A percentile compares a stretch with the other conserved stretches of the same genome.
Evolutionary conservation across 2,329 filamentous ascomycete species (phyloP).

Genomic region (Emmonsiellopsis sp.): DNA sequence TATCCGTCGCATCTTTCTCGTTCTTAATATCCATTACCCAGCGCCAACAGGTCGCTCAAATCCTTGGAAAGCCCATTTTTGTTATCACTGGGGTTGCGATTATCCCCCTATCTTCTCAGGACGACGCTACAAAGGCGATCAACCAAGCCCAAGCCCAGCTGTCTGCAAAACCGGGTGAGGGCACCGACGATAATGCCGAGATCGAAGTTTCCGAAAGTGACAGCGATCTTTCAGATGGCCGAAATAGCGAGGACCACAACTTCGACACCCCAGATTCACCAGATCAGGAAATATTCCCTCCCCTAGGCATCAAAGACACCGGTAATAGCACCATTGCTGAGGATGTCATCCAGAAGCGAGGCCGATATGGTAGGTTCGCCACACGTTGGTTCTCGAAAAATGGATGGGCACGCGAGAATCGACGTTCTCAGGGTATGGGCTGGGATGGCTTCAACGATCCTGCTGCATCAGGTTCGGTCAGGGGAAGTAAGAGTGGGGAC

Average conservation of each 20-base stretch:
- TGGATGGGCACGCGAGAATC: slow-evolving; percentile 54
- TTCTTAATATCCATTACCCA: slow-evolving; percentile 82
- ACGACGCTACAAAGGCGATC: slow-evolving; percentile 66
- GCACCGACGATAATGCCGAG: slow-evolving; percentile 34
- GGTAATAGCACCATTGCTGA: slow-evolving; percentile 62
- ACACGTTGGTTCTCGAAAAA: slow-evolving; percentile 83
- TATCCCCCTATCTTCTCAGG: slow-evolving; percentile 73
- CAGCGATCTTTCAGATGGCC: slow-evolving; percentile 5
- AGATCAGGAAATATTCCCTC: slow-evolving; percentile 16
- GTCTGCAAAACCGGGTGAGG: slow-evolving; percentile 11
- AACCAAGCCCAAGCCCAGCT: slow-evolving; percentile 17
- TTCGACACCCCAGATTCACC: slow-evolving; percentile 21
- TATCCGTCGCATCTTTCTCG: slow-evolving; percentile 69
- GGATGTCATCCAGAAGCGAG: slow-evolving; percentile 75
- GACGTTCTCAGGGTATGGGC: background rate
- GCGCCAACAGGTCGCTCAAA: slow-evolving; percentile 79
- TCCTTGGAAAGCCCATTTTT: slow-evolving; percentile 74
- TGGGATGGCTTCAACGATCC: slow-evolving; percentile 7
- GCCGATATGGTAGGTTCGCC: slow-evolving; percentile 81
- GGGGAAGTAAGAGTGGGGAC: slow-evolving; percentile 3
- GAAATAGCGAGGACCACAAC: slow-evolving; percentile 5
- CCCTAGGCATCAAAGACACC: slow-evolving; percentile 23
- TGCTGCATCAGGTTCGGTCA: background rate
- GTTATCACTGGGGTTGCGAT: slow-evolving; percentile 80
- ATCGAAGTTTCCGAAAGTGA: slow-evolving; percentile 16